phyloP scores from a whole-genome alignment of 768 basidiomycete genomes.

The Leucosporidium scottii region DNA sequence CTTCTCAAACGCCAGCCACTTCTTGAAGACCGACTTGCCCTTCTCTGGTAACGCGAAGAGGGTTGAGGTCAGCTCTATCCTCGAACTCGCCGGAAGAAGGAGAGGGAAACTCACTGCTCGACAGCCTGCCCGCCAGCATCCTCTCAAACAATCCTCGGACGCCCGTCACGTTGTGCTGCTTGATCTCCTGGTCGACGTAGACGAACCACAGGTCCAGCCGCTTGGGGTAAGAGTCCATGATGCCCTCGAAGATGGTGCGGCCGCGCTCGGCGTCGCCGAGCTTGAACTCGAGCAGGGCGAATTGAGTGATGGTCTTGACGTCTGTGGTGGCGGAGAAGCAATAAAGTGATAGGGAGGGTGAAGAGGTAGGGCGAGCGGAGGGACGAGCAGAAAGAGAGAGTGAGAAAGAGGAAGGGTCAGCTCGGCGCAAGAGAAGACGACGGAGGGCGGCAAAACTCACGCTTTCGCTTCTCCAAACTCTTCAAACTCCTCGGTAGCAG shows the following conservation, averaged over 20 bases:
- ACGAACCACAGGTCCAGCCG: slow-evolving; percentile 92
- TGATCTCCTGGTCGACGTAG: slow-evolving; percentile 93
- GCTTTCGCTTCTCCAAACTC: slow-evolving; percentile 86
- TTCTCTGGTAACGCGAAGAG: slow-evolving; percentile 45
- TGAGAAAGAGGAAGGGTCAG: not conserved
- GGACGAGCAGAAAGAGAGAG: not conserved
- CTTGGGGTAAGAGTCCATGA: slow-evolving; percentile 90
- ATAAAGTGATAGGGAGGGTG: not conserved
- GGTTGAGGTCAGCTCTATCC: slow-evolving; percentile 3
- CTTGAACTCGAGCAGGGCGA: slow-evolving; percentile 92
- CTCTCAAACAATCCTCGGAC: slow-evolving; percentile 83
- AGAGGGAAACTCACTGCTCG: slow-evolving; percentile 59
- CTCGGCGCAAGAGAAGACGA: slow-evolving; percentile 8
- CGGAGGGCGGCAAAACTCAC: slow-evolving; percentile 49
- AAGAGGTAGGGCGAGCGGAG: not conserved
- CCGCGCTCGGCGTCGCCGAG: slow-evolving; percentile 89
- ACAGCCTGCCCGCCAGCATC: slow-evolving; percentile 74
- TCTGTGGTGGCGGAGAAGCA: slow-evolving; percentile 49
- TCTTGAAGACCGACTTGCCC: slow-evolving; percentile 76
- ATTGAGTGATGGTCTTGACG: slow-evolving; percentile 88
- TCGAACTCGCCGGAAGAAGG: not conserved
- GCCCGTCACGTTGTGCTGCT: slow-evolving; percentile 68
- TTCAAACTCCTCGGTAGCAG: slow-evolving; percentile 81
- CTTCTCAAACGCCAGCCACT: slow-evolving; percentile 85
- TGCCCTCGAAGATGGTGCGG: slow-evolving; percentile 91